phyloP scores from a whole-genome alignment of 2,329 filamentous ascomycete species.

The Annulohypoxylon truncatum region DNA sequence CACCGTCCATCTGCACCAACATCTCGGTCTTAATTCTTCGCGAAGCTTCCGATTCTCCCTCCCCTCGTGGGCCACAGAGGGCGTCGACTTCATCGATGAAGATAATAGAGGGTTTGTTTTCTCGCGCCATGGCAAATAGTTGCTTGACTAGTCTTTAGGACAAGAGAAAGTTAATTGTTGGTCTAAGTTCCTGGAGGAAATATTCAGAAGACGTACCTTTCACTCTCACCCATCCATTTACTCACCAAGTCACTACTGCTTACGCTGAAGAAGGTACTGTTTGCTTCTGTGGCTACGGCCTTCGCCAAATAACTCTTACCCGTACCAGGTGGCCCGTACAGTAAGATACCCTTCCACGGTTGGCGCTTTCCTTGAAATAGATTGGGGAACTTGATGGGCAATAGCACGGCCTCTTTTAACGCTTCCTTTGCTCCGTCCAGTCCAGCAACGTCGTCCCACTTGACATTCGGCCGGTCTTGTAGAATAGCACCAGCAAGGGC shows the following conservation, averaged over 20 bases:
- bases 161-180: constrained; percentile 42
- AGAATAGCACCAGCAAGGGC: constrained; percentile 92
- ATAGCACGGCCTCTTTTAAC: constrained; percentile 94
- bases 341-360: constrained; percentile 96
- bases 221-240: constrained; percentile 99
- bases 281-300: constrained; percentile 96
- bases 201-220: constrained; percentile 71
- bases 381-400: constrained; percentile 98
- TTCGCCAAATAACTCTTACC: constrained; percentile 98
- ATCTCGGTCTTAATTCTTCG: constrained; percentile 98
- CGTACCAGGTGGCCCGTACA: constrained; percentile 96
- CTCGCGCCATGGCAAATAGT: constrained; percentile 96
- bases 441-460: constrained; percentile 98
- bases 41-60: constrained; percentile 97
- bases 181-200: background rate
- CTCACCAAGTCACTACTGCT: constrained; percentile 97
- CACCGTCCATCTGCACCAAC: constrained; percentile 98
- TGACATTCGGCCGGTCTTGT: constrained; percentile 94
- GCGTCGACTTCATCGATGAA: constrained; percentile 99
- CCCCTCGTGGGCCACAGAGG: constrained; percentile 88
- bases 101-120: constrained; percentile 98
- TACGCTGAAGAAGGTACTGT: constrained; percentile 99
- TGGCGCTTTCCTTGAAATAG: constrained; percentile 95
- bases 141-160: constrained; percentile 85
- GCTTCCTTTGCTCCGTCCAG: constrained; percentile 95